A percentile compares a stretch with the other conserved stretches of the same genome.
phyloP scores from a whole-genome alignment of 1,284 basidiomycete species.

The Xerocomus amazonicus region DNA sequence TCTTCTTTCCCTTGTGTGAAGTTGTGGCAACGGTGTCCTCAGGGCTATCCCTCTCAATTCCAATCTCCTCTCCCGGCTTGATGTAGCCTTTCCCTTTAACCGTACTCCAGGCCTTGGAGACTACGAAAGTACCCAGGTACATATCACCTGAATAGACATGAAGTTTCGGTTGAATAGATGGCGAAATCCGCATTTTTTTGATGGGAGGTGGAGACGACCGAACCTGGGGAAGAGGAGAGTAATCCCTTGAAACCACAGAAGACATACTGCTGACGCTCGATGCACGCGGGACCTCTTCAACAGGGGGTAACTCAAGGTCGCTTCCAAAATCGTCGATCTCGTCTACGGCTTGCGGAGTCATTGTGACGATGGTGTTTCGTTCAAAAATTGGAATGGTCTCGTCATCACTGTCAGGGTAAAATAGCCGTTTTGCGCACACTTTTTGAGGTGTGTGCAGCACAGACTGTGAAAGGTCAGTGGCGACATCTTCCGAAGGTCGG shows the following conservation, averaged over 20 bases:
- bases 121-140: conserved; percentile 66
- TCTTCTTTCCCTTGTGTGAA: conserved; percentile 48
- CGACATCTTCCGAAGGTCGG: not conserved
- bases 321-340: conserved; percentile 29
- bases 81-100: conserved; percentile 70
- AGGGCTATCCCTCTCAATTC: conserved; percentile 52
- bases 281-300: conserved; percentile 36
- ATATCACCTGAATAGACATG: conserved; percentile 5
- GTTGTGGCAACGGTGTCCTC: conserved; percentile 30
- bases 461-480: not conserved
- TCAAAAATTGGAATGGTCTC: conserved; percentile 36
- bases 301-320: conserved; percentile 32
- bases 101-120: conserved; percentile 80
- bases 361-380: conserved; percentile 16
- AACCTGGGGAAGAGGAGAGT: conserved; percentile 26
- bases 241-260: conserved; percentile 29
- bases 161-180: conserved; percentile 15
- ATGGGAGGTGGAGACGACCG: conserved; percentile 31
- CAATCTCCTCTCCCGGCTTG: conserved; percentile 58
- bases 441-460: not conserved
- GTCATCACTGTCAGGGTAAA: conserved; percentile 59
- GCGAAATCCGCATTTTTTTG: conserved; percentile 53
- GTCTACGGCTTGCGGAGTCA: not conserved
- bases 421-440: conserved; percentile 39
- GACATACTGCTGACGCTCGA: conserved; percentile 42